phyloP scores from a whole-genome alignment of 2,329 filamentous ascomycete genomes.

The Lachnellula hyalina region DNA sequence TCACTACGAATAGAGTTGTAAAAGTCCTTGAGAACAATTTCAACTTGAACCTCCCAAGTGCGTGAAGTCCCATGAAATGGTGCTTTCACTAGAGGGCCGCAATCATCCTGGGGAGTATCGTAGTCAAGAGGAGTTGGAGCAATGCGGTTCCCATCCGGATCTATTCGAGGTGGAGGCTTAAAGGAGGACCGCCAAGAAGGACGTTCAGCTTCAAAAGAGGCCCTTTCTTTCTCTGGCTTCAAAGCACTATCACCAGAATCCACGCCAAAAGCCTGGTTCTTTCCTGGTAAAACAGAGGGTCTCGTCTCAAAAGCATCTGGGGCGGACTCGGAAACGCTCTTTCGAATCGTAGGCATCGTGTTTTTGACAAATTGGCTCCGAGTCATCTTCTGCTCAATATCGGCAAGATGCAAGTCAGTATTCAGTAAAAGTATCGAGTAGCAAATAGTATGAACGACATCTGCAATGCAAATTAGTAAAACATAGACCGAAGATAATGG shows the following conservation, averaged over 20 bases:
- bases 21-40: conserved; percentile 85
- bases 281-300: conserved; percentile 46
- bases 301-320: conserved; percentile 57
- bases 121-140: conserved; percentile 34
- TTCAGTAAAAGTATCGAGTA: conserved; percentile 95
- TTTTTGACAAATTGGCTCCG: conserved; percentile 92
- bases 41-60: conserved; percentile 84
- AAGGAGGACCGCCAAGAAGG: conserved; percentile 31
- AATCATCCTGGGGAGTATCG: conserved; percentile 44
- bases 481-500: background rate
- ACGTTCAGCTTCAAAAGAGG: conserved; percentile 31
- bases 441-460: conserved; percentile 94
- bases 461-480: conserved; percentile 37
- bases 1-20: conserved; percentile 86
- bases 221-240: conserved; percentile 21
- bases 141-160: conserved; percentile 30
- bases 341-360: conserved; percentile 82
- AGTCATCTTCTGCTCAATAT: conserved; percentile 97
- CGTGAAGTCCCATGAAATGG: conserved; percentile 70
- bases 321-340: conserved; percentile 67
- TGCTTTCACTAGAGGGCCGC: conserved; percentile 71
- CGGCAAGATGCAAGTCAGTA: conserved; percentile 89
- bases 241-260: conserved; percentile 13
- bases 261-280: conserved; percentile 23
- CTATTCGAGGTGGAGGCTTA: conserved; percentile 25